phyloP scores from a whole-genome alignment of 441 rosid species.

The Omphalea diandra region DNA sequence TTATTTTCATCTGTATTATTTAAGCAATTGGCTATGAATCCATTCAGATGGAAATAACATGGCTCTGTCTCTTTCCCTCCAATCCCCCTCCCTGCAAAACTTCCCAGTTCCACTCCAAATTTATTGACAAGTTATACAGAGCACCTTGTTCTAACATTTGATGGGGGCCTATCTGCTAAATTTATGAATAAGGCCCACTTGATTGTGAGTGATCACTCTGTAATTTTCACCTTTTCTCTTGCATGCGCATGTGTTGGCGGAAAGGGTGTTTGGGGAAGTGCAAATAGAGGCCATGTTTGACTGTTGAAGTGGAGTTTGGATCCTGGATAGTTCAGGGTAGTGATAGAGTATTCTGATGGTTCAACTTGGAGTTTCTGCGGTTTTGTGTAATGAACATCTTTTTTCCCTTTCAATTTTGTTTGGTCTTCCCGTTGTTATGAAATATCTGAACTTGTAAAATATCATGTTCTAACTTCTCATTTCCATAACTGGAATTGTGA shows the following conservation, averaged over 20 bases:
- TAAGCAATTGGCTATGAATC: neutral
- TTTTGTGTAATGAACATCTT: neutral
- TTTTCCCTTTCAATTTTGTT: neutral
- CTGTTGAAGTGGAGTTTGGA: conserved; percentile 10
- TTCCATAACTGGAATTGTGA: neutral
- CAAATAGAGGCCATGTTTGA: neutral
- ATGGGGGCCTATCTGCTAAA: neutral
- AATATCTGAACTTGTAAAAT: neutral
- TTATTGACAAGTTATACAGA: neutral
- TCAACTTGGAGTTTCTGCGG: neutral
- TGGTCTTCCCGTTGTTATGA: neutral
- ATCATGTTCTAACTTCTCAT: neutral
- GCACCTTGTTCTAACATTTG: neutral
- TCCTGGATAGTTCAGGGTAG: neutral
- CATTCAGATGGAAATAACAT: neutral
- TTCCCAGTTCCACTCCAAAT: too few species aligned
- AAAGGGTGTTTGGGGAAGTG: too few species aligned
- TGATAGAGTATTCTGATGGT: neutral
- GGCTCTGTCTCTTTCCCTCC: neutral
- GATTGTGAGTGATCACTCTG: neutral
- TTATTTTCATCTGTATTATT: neutral
- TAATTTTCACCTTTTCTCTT: too few species aligned
- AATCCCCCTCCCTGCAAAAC: neutral
- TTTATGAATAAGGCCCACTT: neutral
- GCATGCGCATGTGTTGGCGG: too few species aligned